Percentiles rank a stretch among this genome's conserved stretches.
These are phyloP conservation scores for Sugiyamaella sp. DNA, from an alignment of 1,139 yeast genomes.

Conservation along the genomic window DNA sequence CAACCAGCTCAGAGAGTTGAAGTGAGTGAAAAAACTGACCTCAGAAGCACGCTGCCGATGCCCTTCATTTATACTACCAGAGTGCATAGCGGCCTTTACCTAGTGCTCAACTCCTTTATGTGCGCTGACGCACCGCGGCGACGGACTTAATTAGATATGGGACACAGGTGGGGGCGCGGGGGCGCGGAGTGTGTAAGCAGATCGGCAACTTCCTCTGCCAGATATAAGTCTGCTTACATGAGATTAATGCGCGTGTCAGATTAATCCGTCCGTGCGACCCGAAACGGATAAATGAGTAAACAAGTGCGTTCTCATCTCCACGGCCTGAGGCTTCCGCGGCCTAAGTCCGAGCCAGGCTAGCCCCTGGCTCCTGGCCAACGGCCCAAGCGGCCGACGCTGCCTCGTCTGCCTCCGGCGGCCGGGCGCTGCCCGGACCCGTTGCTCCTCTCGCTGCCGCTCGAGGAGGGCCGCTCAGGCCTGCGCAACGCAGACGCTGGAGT, in stretches of 20 bases:
- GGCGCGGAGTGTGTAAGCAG: not conserved
- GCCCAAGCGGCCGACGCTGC: no score
- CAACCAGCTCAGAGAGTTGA: no score
- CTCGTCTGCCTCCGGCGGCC: no score
- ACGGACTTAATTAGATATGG: not conserved
- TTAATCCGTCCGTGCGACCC: not conserved
- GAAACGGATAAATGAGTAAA: not conserved
- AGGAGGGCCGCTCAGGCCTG: no score
- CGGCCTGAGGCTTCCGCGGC: not conserved
- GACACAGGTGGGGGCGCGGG: not conserved
- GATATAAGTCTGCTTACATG: not conserved
- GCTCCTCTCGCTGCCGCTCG: no score
- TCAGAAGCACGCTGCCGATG: no score
- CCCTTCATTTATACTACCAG: not conserved
- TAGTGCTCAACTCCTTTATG: no score
- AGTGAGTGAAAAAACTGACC: no score
- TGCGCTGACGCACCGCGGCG: not conserved
- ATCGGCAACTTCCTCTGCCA: not conserved
- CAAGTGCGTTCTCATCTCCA: not conserved
- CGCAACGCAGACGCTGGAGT: no score
- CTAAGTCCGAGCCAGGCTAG: not conserved
- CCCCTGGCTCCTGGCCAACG: no score
- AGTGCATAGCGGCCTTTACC: no score
- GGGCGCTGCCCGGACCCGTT: no score
- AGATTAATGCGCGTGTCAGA: not conserved